These are phyloP conservation scores for Pseudotulostoma volvatum DNA, from an alignment of 495 filamentous ascomycete genomes.

Conservation along the genomic window DNA sequence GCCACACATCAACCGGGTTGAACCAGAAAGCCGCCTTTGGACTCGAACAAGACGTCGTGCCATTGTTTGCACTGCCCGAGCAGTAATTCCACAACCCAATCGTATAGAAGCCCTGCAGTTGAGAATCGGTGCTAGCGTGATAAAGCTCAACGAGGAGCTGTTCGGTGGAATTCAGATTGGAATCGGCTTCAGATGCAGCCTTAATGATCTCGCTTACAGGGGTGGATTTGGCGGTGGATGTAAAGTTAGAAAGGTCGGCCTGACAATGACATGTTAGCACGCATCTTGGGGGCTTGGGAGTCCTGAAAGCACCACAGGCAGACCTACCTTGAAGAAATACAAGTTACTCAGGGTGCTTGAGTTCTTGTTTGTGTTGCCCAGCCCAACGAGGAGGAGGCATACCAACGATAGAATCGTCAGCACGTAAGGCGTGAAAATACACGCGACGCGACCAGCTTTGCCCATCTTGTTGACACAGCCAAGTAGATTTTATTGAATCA, in stretches of 20 bases:
- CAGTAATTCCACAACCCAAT: conserved; percentile 84
- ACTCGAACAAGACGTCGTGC: conserved; percentile 34
- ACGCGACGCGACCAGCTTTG: conserved; percentile 59
- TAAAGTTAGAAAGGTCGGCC: conserved; percentile 27
- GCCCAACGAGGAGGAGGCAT: conserved; percentile 53
- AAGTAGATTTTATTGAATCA: too few relatives aligned
- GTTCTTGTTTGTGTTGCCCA: conserved; percentile 54
- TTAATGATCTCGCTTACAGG: too few relatives aligned
- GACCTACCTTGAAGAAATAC: conserved; percentile 55
- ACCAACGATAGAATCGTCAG: conserved; percentile 58
- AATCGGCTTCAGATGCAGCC: too few relatives aligned
- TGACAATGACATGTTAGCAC: conserved; percentile 11
- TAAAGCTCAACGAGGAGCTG: conserved; percentile 24
- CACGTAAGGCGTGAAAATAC: conserved; percentile 65
- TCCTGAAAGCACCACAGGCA: background rate
- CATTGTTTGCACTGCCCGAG: conserved; percentile 38
- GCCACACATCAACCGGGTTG: conserved; percentile 48
- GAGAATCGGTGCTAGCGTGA: conserved; percentile 27
- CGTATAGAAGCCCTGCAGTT: conserved; percentile 61
- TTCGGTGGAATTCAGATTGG: too few relatives aligned
- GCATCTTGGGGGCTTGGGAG: background rate
- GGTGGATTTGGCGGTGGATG: conserved; percentile 8
- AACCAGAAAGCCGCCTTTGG: conserved; percentile 58
- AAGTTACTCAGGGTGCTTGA: conserved; percentile 31
- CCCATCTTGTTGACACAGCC: conserved; percentile 43